Conservation (phyloP, 2,329 filamentous ascomycete species). For the Colletotrichum theobromicola region DNA sequence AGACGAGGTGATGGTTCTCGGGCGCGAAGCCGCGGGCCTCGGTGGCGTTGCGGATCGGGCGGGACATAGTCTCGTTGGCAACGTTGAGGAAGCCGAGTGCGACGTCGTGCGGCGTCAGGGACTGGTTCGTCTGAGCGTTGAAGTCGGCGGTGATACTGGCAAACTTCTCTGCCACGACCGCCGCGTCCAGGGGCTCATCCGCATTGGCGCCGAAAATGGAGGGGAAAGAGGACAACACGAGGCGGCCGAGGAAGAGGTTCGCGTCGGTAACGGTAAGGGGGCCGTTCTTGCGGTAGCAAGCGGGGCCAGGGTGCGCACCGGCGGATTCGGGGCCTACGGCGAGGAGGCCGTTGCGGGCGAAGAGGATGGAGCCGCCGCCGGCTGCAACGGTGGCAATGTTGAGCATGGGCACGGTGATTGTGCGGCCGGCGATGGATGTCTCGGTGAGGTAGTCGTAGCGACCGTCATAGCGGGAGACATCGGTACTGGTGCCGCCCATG, state of each 20-base stretch:
- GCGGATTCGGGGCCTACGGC: constrained; percentile 76
- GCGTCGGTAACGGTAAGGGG: constrained; percentile 77
- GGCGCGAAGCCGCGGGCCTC: constrained; percentile 56
- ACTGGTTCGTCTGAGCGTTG: constrained; percentile 39
- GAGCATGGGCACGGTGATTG: constrained; percentile 73
- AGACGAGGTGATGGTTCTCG: constrained; percentile 35
- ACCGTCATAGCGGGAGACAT: constrained; percentile 73
- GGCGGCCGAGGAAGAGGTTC: constrained; percentile 70
- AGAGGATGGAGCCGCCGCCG: constrained; percentile 58
- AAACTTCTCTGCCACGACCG: constrained; percentile 44
- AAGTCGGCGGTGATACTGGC: constrained; percentile 43
- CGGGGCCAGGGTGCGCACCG: constrained; percentile 73
- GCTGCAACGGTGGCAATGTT: constrained; percentile 75
- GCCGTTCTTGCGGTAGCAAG: constrained; percentile 73
- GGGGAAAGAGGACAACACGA: constrained; percentile 67
- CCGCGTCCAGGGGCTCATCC: constrained; percentile 54
- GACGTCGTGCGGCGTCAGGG: constrained; percentile 37
- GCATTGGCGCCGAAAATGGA: constrained; percentile 75
- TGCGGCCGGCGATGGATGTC: constrained; percentile 72
- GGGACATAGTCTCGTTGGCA: constrained; percentile 77
- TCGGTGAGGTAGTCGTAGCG: constrained; percentile 76
- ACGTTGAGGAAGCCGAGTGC: constrained; percentile 78
- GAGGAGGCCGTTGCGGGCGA: constrained; percentile 74
- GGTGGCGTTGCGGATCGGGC: constrained; percentile 76
- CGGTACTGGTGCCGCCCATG: constrained; percentile 71